These are phyloP conservation scores for Tephrocybe sp. DNA, from an alignment of 768 basidiomycete species.

Conservation along the genomic window DNA sequence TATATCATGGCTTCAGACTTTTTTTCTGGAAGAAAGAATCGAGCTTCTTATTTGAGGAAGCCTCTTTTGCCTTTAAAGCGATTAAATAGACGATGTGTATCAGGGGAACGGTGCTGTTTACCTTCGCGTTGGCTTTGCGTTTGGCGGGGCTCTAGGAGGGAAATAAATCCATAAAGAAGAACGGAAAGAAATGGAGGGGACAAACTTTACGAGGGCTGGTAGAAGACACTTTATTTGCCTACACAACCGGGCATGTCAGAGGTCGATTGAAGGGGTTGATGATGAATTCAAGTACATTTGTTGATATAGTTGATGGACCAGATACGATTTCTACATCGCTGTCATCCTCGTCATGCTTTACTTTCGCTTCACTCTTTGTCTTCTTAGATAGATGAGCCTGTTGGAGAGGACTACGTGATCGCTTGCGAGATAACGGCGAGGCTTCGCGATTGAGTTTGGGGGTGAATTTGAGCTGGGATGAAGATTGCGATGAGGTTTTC, in stretches of 20 bases:
- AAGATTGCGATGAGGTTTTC: background rate
- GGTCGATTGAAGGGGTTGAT: background rate
- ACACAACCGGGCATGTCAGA: too few species aligned
- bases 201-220: too few species aligned
- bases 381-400: background rate
- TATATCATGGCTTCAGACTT: too few species aligned
- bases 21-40: slow-evolving; percentile 10
- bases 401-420: background rate
- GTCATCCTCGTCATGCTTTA: background rate
- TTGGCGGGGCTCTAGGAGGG: too few species aligned
- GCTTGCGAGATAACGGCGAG: slow-evolving; percentile 3
- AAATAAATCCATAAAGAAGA: too few species aligned
- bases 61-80: background rate
- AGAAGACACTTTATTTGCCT: too few species aligned
- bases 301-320: background rate
- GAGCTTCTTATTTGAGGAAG: slow-evolving; percentile 3
- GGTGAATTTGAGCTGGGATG: background rate
- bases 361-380: background rate
- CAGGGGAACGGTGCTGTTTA: background rate
- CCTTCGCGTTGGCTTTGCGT: too few species aligned
- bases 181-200: too few species aligned
- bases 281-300: slow-evolving; percentile 3
- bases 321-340: slow-evolving; percentile 1
- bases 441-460: background rate
- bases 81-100: background rate